A percentile compares a stretch with the other conserved stretches of the same genome.
Evolutionary conservation across 176 grass and related monocot genomes (phyloP).

Genomic region (Areca catechu): DNA sequence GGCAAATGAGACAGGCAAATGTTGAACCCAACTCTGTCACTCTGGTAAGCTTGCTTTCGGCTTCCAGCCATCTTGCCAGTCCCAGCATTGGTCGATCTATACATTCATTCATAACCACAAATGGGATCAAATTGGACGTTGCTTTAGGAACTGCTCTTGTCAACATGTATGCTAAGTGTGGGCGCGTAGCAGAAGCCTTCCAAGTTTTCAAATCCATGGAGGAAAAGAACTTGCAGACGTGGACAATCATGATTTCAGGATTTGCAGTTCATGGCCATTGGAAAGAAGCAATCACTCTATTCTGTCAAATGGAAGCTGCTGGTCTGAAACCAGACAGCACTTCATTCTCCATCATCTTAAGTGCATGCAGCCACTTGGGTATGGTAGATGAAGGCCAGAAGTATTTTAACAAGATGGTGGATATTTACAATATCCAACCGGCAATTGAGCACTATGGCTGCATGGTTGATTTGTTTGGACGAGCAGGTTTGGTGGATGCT

Average conservation of each 20-base stretch:
- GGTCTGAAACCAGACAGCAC: slow-evolving; percentile 24
- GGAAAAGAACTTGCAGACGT: slow-evolving; percentile 18
- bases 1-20: slow-evolving; percentile 6
- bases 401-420: slow-evolving; percentile 21
- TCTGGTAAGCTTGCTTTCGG: slow-evolving; percentile 16
- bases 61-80: slow-evolving; percentile 15
- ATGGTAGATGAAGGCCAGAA: slow-evolving; percentile 19
- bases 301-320: slow-evolving; percentile 22
- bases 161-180: slow-evolving; percentile 25
- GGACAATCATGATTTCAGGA: slow-evolving; percentile 26
- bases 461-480: slow-evolving; percentile 24
- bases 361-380: slow-evolving; percentile 24
- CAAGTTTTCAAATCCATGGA: slow-evolving; percentile 17
- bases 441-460: slow-evolving; percentile 23
- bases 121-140: slow-evolving; percentile 16
- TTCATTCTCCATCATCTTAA: slow-evolving; percentile 18
- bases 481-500: slow-evolving; percentile 19
- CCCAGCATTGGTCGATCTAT: slow-evolving; percentile 7
- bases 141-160: slow-evolving; percentile 18
- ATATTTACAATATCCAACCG: slow-evolving; percentile 8
- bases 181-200: slow-evolving; percentile 13
- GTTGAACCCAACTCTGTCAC: slow-evolving; percentile 22
- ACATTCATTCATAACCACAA: slow-evolving; percentile 16
- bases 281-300: slow-evolving; percentile 8
- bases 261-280: slow-evolving; percentile 8